These are phyloP conservation scores for Suillus brevipes DNA, from an alignment of 768 basidiomycete genomes.

Conservation along the genomic window DNA sequence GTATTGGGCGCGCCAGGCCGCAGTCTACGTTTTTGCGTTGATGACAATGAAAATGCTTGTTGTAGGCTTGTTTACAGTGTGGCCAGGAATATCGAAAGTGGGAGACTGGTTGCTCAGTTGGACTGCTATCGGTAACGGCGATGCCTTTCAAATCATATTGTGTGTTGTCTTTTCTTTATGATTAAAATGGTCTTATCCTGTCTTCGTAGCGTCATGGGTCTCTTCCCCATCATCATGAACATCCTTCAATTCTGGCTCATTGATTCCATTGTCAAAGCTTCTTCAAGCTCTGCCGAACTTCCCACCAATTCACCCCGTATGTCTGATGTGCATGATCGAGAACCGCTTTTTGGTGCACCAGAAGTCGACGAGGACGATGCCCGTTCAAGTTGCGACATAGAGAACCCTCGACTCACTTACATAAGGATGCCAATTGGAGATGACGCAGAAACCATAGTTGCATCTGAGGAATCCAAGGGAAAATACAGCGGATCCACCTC, in stretches of 20 bases:
- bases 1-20: slow-evolving; percentile 76
- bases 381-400: slow-evolving; percentile 40
- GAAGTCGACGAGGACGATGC: slow-evolving; percentile 54
- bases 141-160: slow-evolving; percentile 78
- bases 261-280: slow-evolving; percentile 88
- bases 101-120: slow-evolving; percentile 89
- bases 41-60: slow-evolving; percentile 91
- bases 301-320: slow-evolving; percentile 41
- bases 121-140: slow-evolving; percentile 62
- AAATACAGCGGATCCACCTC: slow-evolving; percentile 18
- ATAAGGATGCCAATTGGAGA: slow-evolving; percentile 37
- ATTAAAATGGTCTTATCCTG: slow-evolving; percentile 12
- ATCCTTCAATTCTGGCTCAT: slow-evolving; percentile 93
- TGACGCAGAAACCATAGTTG: slow-evolving; percentile 22
- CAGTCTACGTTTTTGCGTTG: slow-evolving; percentile 79
- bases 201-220: slow-evolving; percentile 72
- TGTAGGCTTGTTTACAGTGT: slow-evolving; percentile 67
- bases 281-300: slow-evolving; percentile 39
- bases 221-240: slow-evolving; percentile 90
- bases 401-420: slow-evolving; percentile 39
- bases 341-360: slow-evolving; percentile 64
- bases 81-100: slow-evolving; percentile 69
- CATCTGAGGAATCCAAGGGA: slow-evolving; percentile 14
- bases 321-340: slow-evolving; percentile 45
- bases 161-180: slow-evolving; percentile 39